Evolutionary conservation across 2,329 filamentous ascomycete species (phyloP).

Genomic region (Camillea tinctor): DNA sequence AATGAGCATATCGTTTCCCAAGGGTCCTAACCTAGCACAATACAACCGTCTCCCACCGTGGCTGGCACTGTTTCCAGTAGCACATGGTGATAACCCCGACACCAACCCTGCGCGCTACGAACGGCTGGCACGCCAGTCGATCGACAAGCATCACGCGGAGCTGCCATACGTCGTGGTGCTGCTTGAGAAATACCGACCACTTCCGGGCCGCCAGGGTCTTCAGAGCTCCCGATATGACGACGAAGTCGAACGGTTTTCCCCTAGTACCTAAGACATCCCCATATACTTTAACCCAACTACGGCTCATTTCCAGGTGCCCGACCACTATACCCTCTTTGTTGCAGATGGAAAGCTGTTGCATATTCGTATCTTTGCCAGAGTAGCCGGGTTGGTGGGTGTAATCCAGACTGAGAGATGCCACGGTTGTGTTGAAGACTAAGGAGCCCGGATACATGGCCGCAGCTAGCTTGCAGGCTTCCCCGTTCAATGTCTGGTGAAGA

Average conservation of each 20-base stretch:
- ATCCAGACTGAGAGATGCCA: slow-evolving; percentile 6
- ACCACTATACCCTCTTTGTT: too few species aligned
- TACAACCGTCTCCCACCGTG: slow-evolving; percentile 13
- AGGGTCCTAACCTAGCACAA: too few species aligned
- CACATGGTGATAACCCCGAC: slow-evolving; percentile 7
- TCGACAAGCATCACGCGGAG: slow-evolving; percentile 16
- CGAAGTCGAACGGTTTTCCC: too few species aligned
- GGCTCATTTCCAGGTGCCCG: too few species aligned
- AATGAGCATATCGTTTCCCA: too few species aligned
- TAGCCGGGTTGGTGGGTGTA: neutral
- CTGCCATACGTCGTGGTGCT: slow-evolving; percentile 6
- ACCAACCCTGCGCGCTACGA: slow-evolving; percentile 13
- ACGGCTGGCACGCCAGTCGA: slow-evolving; percentile 9
- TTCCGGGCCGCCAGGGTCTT: neutral
- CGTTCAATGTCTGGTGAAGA: neutral
- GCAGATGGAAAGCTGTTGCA: too few species aligned
- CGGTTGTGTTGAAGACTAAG: slow-evolving; percentile 12
- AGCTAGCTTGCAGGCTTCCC: slow-evolving; percentile 1
- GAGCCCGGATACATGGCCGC: slow-evolving; percentile 4
- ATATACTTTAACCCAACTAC: too few species aligned
- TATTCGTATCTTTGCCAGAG: neutral
- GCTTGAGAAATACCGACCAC: neutral
- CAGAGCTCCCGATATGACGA: neutral
- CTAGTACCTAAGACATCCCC: too few species aligned
- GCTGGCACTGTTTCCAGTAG: slow-evolving; percentile 14